These are phyloP conservation scores for Penicillium cosmopolitanum DNA, from an alignment of 495 filamentous ascomycete genomes.

Conservation along the genomic window DNA sequence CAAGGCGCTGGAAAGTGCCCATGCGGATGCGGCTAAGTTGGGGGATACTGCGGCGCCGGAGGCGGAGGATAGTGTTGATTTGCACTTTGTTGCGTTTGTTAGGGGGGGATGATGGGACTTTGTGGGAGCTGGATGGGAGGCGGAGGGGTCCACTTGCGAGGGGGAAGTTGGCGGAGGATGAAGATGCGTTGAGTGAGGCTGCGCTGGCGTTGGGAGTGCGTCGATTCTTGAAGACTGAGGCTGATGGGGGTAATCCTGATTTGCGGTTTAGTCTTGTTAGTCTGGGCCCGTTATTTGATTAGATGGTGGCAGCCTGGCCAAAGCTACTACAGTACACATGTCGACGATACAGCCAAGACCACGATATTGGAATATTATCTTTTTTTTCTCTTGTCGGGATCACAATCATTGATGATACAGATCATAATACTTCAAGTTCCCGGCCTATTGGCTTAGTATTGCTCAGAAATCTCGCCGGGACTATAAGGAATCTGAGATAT, in stretches of 20 bases:
- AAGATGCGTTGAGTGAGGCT: conserved; percentile 71
- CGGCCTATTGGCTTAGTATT: too few relatives aligned
- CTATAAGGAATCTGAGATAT: too few relatives aligned
- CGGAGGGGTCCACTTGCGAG: conserved; percentile 70
- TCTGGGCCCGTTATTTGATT: conserved; percentile 68
- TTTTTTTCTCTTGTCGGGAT: too few relatives aligned
- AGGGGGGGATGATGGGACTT: conserved; percentile 66
- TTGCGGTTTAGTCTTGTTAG: conserved; percentile 77
- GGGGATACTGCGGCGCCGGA: conserved; percentile 75
- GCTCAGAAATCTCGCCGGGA: too few relatives aligned
- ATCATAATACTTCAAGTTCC: too few relatives aligned
- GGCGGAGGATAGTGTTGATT: conserved; percentile 68
- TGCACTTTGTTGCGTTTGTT: conserved; percentile 88
- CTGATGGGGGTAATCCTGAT: conserved; percentile 59
- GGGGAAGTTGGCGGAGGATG: conserved; percentile 53
- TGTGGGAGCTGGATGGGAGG: conserved; percentile 87
- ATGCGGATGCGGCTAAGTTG: conserved; percentile 67
- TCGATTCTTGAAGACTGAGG: conserved; percentile 66
- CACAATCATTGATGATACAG: too few relatives aligned
- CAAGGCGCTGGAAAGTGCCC: conserved; percentile 69
- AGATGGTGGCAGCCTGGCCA: conserved; percentile 5
- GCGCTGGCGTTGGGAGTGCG: conserved; percentile 63
- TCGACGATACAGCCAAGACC: too few relatives aligned
- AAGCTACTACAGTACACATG: too few relatives aligned
- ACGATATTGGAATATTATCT: too few relatives aligned